Evolutionary conservation across 1,284 basidiomycete genomes (phyloP).

Genomic region (Irpex sp.): DNA sequence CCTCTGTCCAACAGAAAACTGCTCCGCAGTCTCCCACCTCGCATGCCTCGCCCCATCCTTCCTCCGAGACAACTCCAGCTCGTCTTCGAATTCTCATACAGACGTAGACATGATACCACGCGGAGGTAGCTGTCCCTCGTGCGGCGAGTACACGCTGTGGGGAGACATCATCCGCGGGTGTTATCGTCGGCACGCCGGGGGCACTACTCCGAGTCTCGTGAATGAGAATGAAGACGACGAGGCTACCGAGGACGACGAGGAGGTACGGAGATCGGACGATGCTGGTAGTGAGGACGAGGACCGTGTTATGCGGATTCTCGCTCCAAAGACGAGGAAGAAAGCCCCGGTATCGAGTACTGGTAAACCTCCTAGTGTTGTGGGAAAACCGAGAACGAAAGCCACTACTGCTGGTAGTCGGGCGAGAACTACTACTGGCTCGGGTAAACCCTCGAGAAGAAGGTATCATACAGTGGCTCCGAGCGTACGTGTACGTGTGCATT

Average conservation of each 20-base stretch:
- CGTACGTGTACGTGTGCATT: too few relatives aligned
- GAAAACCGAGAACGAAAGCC: not conserved
- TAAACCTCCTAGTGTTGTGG: not conserved
- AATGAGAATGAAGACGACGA: slow-evolving; percentile 25
- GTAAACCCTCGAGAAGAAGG: not conserved
- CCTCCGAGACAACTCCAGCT: slow-evolving; percentile 14
- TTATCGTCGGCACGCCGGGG: slow-evolving; percentile 49
- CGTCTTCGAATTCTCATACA: too few relatives aligned
- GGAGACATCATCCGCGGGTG: slow-evolving; percentile 67
- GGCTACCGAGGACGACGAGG: slow-evolving; percentile 21
- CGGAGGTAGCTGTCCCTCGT: slow-evolving; percentile 55
- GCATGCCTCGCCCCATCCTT: slow-evolving; percentile 63
- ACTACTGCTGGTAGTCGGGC: not conserved
- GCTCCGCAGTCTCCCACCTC: slow-evolving; percentile 59
- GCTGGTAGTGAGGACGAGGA: not conserved
- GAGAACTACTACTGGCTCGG: not conserved
- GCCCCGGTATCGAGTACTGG: too few relatives aligned
- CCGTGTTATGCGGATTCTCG: too few relatives aligned
- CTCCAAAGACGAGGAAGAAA: too few relatives aligned
- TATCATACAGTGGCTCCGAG: not conserved
- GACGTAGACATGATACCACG: slow-evolving; percentile 50
- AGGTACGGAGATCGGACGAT: not conserved
- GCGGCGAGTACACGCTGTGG: slow-evolving; percentile 57
- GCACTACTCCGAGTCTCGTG: slow-evolving; percentile 19
- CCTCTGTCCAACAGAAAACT: slow-evolving; percentile 46